Conservation (phyloP, 345 rosid genomes). For the Durio zibethinus region DNA sequence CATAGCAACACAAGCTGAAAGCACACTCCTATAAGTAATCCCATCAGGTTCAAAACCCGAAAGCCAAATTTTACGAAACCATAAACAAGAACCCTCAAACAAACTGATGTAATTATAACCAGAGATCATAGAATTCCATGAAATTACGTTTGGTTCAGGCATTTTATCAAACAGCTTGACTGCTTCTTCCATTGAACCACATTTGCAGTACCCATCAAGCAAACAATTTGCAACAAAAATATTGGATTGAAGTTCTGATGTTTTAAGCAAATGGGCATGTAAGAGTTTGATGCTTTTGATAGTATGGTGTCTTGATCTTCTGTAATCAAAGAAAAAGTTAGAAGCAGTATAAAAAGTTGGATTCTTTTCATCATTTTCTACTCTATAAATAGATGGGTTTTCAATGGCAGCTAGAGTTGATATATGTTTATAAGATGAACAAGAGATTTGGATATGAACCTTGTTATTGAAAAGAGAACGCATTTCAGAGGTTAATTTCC, state of each 20-base stretch:
- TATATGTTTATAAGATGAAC: conserved; percentile 19
- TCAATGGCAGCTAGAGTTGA: conserved; percentile 31
- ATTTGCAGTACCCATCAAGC: conserved; percentile 45
- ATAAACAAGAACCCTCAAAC: conserved; percentile 41
- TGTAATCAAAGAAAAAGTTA: conserved; percentile 36
- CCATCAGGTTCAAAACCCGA: conserved; percentile 48
- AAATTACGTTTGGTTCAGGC: conserved; percentile 47
- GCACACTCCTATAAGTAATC: conserved; percentile 57
- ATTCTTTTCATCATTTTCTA: conserved; percentile 7
- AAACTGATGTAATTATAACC: no score
- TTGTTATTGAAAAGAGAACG: conserved; percentile 28
- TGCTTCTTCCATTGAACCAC: conserved; percentile 41
- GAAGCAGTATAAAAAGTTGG: conserved; percentile 32
- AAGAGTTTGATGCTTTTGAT: conserved; percentile 33
- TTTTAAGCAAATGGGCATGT: conserved; percentile 46
- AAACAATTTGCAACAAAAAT: no score
- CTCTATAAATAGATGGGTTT: conserved; percentile 16
- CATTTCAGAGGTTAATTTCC: conserved; percentile 29
- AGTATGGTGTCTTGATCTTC: conserved; percentile 28
- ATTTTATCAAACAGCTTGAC: conserved; percentile 58
- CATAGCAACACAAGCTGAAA: conserved; percentile 54
- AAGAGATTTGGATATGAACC: conserved; percentile 22
- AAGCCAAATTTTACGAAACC: conserved; percentile 49
- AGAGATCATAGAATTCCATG: conserved; percentile 66
- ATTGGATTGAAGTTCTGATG: conserved; percentile 27